A percentile compares a stretch with the other conserved stretches of the same genome.
phyloP scores from a whole-genome alignment of 495 filamentous ascomycete genomes.

The Penicillium steckii region DNA sequence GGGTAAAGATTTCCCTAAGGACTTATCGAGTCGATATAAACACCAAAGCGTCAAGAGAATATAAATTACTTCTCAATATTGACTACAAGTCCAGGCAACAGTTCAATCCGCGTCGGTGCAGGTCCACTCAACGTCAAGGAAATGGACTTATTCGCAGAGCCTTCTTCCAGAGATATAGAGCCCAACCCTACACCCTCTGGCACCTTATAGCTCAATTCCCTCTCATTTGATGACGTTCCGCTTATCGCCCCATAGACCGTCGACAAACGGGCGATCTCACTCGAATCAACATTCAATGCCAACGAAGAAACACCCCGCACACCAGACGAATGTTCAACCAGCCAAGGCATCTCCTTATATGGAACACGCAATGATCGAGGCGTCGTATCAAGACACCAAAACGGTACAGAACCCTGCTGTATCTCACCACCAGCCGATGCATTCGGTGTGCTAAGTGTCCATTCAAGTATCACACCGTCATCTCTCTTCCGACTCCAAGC shows the following conservation, averaged over 20 bases:
- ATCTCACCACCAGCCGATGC: neutral
- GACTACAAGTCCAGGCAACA: slow-evolving; percentile 15
- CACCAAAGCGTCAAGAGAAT: too few species aligned
- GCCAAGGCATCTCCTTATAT: slow-evolving; percentile 11
- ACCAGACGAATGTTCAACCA: slow-evolving; percentile 12
- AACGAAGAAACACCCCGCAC: slow-evolving; percentile 16
- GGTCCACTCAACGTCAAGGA: slow-evolving; percentile 12
- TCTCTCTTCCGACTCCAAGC: slow-evolving; percentile 12
- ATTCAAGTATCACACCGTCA: slow-evolving; percentile 16
- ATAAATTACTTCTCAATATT: slow-evolving; percentile 7
- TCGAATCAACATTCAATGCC: slow-evolving; percentile 2
- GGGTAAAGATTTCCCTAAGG: too few species aligned
- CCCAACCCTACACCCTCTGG: slow-evolving; percentile 4
- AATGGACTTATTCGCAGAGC: neutral
- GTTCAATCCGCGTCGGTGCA: slow-evolving; percentile 8
- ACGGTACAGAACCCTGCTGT: slow-evolving; percentile 12
- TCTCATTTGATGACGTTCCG: neutral
- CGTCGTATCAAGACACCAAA: slow-evolving; percentile 23
- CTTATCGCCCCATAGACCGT: slow-evolving; percentile 10
- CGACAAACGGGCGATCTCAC: neutral
- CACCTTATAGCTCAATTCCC: slow-evolving; percentile 15
- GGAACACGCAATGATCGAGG: slow-evolving; percentile 18
- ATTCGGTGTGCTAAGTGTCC: slow-evolving; percentile 8
- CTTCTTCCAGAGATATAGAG: slow-evolving; percentile 7
- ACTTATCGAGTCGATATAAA: too few species aligned